Base-by-base conservation (phyloP, 2,329 filamentous ascomycete genomes). In the Delphinella strobiligena region DNA sequence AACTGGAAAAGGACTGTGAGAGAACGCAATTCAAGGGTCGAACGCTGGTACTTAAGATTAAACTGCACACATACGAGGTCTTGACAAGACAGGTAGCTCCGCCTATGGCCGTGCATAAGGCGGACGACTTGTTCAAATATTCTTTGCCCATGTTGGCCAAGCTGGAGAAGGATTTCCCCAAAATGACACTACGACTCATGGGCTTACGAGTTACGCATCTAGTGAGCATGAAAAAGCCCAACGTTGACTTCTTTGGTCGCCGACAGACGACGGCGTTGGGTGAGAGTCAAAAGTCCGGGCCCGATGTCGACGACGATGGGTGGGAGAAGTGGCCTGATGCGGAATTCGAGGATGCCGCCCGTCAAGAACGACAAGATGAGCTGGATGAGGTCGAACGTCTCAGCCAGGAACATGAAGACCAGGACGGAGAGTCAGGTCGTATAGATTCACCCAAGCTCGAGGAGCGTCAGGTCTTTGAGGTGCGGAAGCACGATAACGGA, bases 41-140 rank as follows among this genome's bases (percentile, higher is more conserved):
- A n/a, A 96, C 89, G 0, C 64, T 98, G 1, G 85, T 86, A 16
- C 65, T 98, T 27, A 98, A 98, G 59, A 72, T 95, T 47, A 98
- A 98, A 57, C 65, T 96, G 5, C 85, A 95, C 56, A 94, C 87
- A 0, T 98, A 89, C 51, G 88, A 96, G 58, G 83, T 95, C 15
- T 72, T 85, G 37, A 93, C 88, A 0, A 72, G 91, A 22, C 91
- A 98, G 55, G 73, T 75, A 4, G 75, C 82, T 3, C 72, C 80
- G 2, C 80, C 84, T 0, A 82, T 79, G 47, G 78, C 87, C 0
- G 70, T 95, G 1, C 72, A 63, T 36, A 65, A 72, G 4, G 81
- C 86, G 1, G 80, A 89, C 31, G 91, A 98, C 51, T 62, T 98
- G 3, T 96, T 89, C 61, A 78, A 74, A 38, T 83, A 78, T 52